A percentile compares a stretch with the other conserved stretches of the same genome.
phyloP scores from a whole-genome alignment of 2,329 filamentous ascomycete genomes.

The Aureobasidium musti region DNA sequence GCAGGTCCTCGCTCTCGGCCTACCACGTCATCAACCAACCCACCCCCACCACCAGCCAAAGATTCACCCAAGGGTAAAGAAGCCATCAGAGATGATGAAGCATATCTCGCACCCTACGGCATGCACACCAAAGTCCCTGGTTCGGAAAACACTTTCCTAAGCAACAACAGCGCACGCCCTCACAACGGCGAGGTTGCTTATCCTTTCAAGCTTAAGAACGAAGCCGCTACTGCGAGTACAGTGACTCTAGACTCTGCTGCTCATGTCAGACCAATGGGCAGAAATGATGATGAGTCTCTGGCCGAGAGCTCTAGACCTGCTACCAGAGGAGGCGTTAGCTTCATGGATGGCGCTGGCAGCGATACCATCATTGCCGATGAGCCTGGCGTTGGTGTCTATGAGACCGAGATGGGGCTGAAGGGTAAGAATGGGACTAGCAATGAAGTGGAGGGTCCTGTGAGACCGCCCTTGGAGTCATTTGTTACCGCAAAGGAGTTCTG shows the following conservation, averaged over 20 bases:
- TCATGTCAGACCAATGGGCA: constrained; percentile 30
- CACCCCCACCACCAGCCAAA: constrained; percentile 20
- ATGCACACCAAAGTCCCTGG: constrained; percentile 34
- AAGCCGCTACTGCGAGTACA: constrained; percentile 66
- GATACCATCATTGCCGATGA: constrained; percentile 12
- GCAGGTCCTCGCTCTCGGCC: constrained; percentile 8
- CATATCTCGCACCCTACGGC: constrained; percentile 23
- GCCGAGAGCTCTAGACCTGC: background rate
- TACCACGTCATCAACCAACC: background rate
- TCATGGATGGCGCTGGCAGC: background rate
- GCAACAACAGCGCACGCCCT: constrained; percentile 62
- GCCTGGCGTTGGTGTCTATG: background rate
- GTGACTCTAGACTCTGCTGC: constrained; percentile 57
- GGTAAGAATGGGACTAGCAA: constrained; percentile 16
- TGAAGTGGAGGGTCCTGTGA: constrained; percentile 28
- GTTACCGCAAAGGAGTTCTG: constrained; percentile 52
- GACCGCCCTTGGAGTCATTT: constrained; percentile 57
- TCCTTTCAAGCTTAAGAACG: constrained; percentile 66
- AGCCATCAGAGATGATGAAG: constrained; percentile 1
- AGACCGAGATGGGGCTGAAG: constrained; percentile 15
- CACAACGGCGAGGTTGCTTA: constrained; percentile 69
- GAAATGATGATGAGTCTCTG: constrained; percentile 19
- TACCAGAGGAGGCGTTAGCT: background rate
- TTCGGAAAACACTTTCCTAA: constrained; percentile 51
- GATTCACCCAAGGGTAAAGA: constrained; percentile 14